Evolutionary conservation across 805 yeast genomes (phyloP), one percentile per base, ranked within the genome.

Genomic region (Tetrapisispora nanseiensis): DNA sequence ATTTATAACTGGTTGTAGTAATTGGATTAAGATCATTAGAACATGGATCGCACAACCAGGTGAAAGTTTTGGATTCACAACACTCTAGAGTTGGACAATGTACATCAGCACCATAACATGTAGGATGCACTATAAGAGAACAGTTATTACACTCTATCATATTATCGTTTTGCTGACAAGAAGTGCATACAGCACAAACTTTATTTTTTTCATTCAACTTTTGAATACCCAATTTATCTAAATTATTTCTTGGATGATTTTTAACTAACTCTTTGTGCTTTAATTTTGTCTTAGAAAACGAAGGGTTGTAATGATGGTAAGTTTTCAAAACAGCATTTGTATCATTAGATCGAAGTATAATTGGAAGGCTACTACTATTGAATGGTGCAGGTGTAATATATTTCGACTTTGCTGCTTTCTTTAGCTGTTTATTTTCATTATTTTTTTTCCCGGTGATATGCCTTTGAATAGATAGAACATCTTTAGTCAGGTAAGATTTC

Each of bases 41-140:
- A 56, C 96, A 87, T 1, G 78, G 69, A 51, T 86, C 95, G 63
- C 96, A 87, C 21, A 70, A 63, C 96, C 96, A 86, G 43, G 71
- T 72, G 27, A 55, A 66, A n/a, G 34, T 28, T 26, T 31, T 39
- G 6, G 26, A 15, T n/a, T 29, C 16, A 6, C n/a, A 4, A 5
- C 19, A 7, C 2, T 5, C 16, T 12, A 11, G 15, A 5, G 4
- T 11, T n/a, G 13, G 12, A 13, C 21, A 23, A 4, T 36, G 42
- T 1, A 49, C 47, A 3, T 42, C 39, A 7, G 71, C 56, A 0
- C 94, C 95, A 54, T 79, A 80, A 53, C 95, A 87, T 0, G 71
- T 59, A 3, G 74, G 66, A 57, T 87, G 96, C 2, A 80, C 86
- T 42, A 69, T 70, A 26, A 85, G 62, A 0, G 83, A 83, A 66